These are phyloP conservation scores for Xylaria sp. DNA, from an alignment of 2,329 filamentous ascomycete species.

Conservation along the genomic window DNA sequence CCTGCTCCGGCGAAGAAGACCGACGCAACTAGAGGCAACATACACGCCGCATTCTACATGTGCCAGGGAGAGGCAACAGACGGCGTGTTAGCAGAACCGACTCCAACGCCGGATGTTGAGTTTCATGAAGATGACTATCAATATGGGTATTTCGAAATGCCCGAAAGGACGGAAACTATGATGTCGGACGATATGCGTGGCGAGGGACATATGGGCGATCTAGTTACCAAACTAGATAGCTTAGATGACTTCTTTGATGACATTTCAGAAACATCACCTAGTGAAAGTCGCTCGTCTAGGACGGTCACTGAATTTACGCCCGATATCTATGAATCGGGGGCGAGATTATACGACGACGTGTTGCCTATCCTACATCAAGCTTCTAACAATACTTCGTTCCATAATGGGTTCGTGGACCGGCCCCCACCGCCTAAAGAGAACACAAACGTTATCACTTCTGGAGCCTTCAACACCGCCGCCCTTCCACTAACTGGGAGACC, in stretches of 20 bases:
- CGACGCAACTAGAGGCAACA: slow-evolving; percentile 85
- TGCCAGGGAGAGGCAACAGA: slow-evolving; percentile 76
- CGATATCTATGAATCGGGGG: slow-evolving; percentile 76
- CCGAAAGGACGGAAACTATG: slow-evolving; percentile 88
- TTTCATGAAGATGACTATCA: slow-evolving; percentile 92
- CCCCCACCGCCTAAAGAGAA: slow-evolving; percentile 70
- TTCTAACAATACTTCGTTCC: slow-evolving; percentile 82
- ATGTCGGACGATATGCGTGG: slow-evolving; percentile 83
- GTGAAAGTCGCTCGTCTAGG: slow-evolving; percentile 70
- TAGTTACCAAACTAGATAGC: slow-evolving; percentile 83
- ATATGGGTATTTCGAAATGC: slow-evolving; percentile 79
- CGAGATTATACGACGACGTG: slow-evolving; percentile 91
- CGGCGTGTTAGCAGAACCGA: slow-evolving; percentile 66
- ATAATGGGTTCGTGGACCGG: slow-evolving; percentile 87
- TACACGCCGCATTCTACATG: slow-evolving; percentile 96
- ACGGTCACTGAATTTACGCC: slow-evolving; percentile 74
- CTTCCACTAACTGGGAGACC: slow-evolving; percentile 63
- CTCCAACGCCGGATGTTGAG: slow-evolving; percentile 85
- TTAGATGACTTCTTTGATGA: slow-evolving; percentile 87
- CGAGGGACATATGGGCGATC: slow-evolving; percentile 81
- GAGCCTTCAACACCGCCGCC: slow-evolving; percentile 61
- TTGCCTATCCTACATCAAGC: slow-evolving; percentile 90
- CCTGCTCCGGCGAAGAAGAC: slow-evolving; percentile 92
- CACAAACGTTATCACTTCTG: slow-evolving; percentile 71
- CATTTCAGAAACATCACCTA: slow-evolving; percentile 67